phyloP scores from a whole-genome alignment of 2,329 filamentous ascomycete species.

The Ascochyta koolunga region DNA sequence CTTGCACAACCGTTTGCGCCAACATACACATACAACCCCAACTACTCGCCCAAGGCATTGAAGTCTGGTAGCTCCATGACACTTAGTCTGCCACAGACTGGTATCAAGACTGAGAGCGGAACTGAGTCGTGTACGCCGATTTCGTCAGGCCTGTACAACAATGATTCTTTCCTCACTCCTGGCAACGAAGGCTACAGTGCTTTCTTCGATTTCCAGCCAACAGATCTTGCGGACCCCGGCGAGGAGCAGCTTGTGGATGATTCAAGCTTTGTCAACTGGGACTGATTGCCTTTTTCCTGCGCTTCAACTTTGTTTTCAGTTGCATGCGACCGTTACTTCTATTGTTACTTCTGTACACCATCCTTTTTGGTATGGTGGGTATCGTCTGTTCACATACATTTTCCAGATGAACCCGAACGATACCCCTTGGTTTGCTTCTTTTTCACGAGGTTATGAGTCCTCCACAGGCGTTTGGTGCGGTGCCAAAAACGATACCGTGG shows the following conservation, averaged over 20 bases:
- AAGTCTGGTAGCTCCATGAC: slow-evolving; percentile 18
- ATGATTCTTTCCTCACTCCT: slow-evolving; percentile 27
- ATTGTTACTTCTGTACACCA: background rate
- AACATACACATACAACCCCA: slow-evolving; percentile 56
- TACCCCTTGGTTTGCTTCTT: slow-evolving; percentile 5
- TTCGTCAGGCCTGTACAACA: slow-evolving; percentile 30
- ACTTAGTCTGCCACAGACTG: slow-evolving; percentile 45
- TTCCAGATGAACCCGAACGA: slow-evolving; percentile 5
- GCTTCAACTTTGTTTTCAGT: background rate
- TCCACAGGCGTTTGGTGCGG: slow-evolving; percentile 10
- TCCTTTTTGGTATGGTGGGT: slow-evolving; percentile 7
- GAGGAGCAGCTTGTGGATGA: slow-evolving; percentile 30
- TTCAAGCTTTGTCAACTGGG: slow-evolving; percentile 34
- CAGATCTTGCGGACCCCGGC: slow-evolving; percentile 19
- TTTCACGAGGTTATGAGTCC: slow-evolving; percentile 10
- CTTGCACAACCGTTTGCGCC: slow-evolving; percentile 48
- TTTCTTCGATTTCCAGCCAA: slow-evolving; percentile 30
- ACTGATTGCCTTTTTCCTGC: slow-evolving; percentile 10
- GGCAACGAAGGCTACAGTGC: slow-evolving; percentile 28
- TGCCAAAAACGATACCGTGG: slow-evolving; percentile 7
- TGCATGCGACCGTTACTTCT: background rate
- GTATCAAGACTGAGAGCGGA: slow-evolving; percentile 26
- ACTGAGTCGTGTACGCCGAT: slow-evolving; percentile 27
- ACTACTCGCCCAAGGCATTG: slow-evolving; percentile 41
- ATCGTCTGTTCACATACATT: slow-evolving; percentile 13